These are phyloP conservation scores for Polytrichum formosum DNA, from an alignment of 225 moss, liverwort and hornwort genomes.

Conservation along the genomic window DNA sequence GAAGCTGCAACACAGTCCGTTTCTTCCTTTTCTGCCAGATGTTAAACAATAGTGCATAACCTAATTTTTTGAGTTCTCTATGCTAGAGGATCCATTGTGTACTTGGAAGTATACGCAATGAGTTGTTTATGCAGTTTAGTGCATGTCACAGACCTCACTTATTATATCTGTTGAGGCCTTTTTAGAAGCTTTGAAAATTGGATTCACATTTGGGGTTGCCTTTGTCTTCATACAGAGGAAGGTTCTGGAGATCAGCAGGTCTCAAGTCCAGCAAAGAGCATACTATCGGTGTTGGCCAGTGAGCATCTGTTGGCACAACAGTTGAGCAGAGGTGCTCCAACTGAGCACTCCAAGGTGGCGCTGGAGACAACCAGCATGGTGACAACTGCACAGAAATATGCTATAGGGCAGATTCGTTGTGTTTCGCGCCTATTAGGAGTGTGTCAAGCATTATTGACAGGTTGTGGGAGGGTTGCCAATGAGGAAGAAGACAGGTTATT, in stretches of 20 bases:
- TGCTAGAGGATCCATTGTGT: too few species aligned
- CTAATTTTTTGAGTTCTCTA: too few species aligned
- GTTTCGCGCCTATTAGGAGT: constrained; percentile 74
- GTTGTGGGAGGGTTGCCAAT: constrained; percentile 62
- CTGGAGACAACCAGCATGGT: constrained; percentile 67
- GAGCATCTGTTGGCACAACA: constrained; percentile 78
- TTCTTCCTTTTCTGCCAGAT: not conserved
- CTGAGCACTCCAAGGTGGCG: constrained; percentile 43
- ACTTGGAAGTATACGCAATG: too few species aligned
- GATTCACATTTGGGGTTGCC: not conserved
- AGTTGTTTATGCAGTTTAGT: too few species aligned
- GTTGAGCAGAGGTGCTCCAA: constrained; percentile 59
- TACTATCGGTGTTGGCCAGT: constrained; percentile 78
- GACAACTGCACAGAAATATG: constrained; percentile 79
- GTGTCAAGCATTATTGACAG: constrained; percentile 59
- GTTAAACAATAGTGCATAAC: too few species aligned
- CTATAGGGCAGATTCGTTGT: constrained; percentile 66
- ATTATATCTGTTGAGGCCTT: too few species aligned
- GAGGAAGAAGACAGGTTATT: constrained; percentile 79
- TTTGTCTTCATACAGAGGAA: constrained; percentile 47
- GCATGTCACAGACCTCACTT: too few species aligned
- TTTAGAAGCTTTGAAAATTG: too few species aligned
- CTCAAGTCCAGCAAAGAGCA: constrained; percentile 55
- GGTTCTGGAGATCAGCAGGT: constrained; percentile 36
- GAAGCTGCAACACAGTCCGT: not conserved